Percentiles rank a stretch among this genome's conserved stretches.
Conservation (phyloP, 352 stramenopile species). For the Phytophthora palmivora region DNA sequence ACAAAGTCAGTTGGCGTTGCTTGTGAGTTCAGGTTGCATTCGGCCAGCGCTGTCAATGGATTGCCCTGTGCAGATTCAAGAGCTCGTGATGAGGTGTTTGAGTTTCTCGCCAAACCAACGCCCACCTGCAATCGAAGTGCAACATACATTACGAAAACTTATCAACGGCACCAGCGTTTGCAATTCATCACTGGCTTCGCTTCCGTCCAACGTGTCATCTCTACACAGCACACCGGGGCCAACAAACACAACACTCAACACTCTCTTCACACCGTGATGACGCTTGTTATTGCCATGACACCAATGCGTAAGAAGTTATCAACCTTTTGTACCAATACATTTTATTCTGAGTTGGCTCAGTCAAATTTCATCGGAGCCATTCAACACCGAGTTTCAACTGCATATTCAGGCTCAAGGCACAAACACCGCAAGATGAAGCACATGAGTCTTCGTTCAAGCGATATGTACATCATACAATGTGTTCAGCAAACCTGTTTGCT, state of each 20-base stretch:
- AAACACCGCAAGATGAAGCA: too few relatives aligned
- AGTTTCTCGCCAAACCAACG: conserved; percentile 54
- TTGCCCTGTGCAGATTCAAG: conserved; percentile 53
- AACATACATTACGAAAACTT: conserved; percentile 49
- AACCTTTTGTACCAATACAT: conserved; percentile 19
- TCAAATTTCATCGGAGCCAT: too few relatives aligned
- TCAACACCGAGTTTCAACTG: too few relatives aligned
- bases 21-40: conserved; percentile 57
- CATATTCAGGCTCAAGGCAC: too few relatives aligned
- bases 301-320: conserved; percentile 23
- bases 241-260: conserved; percentile 18
- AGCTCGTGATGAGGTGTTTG: conserved; percentile 53
- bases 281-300: conserved; percentile 5
- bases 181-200: conserved; percentile 23
- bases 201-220: conserved; percentile 41
- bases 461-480: too few relatives aligned
- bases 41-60: conserved; percentile 50
- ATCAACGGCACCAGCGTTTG: conserved; percentile 44
- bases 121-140: conserved; percentile 44
- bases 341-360: too few relatives aligned
- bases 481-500: too few relatives aligned
- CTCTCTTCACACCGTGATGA: conserved; percentile 34
- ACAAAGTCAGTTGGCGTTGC: conserved; percentile 51
- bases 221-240: conserved; percentile 31
- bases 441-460: too few relatives aligned